Evolutionary conservation across 208 protist genomes (phyloP).

Genomic region (Wallacemonas rigidus): DNA sequence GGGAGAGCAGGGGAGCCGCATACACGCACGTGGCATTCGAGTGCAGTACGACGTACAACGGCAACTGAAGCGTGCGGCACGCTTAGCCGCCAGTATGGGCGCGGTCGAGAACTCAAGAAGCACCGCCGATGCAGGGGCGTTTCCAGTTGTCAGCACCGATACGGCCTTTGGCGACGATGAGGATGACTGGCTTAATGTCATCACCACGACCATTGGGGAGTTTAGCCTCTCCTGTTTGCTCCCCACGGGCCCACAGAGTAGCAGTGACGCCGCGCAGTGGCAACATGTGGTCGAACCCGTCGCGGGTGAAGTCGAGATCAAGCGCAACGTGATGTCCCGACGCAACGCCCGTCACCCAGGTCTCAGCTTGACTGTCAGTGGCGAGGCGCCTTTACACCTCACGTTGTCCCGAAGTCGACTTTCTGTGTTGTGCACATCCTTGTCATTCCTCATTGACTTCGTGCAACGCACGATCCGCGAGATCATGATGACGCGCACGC

Average conservation of each 20-base stretch:
- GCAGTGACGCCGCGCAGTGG: slow-evolving; percentile 15
- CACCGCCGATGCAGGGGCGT: neutral
- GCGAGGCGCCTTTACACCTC: slow-evolving; percentile 14
- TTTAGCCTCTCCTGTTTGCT: slow-evolving; percentile 20
- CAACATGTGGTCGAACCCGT: slow-evolving; percentile 16
- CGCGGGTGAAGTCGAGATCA: neutral
- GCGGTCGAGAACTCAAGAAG: neutral
- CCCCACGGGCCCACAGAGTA: neutral
- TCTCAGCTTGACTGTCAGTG: neutral
- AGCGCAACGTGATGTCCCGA: slow-evolving; percentile 33
- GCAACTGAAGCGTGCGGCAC: slow-evolving; percentile 8
- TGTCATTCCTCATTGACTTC: slow-evolving; percentile 39
- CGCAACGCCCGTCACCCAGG: slow-evolving; percentile 18
- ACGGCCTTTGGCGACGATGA: slow-evolving; percentile 26
- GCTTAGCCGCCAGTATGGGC: slow-evolving; percentile 1
- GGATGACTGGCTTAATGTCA: slow-evolving; percentile 43
- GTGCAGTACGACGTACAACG: slow-evolving; percentile 11
- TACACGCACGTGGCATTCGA: slow-evolving; percentile 5
- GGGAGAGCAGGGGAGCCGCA: slow-evolving; percentile 14
- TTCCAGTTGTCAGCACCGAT: neutral
- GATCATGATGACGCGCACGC: slow-evolving; percentile 13
- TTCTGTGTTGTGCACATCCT: slow-evolving; percentile 37
- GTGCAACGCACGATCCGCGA: slow-evolving; percentile 20
- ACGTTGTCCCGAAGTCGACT: slow-evolving; percentile 29
- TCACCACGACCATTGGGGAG: slow-evolving; percentile 17